These are phyloP conservation scores for Phycomyces blakesleeanus DNA, from an alignment of 192 early-diverging fungal genomes.

Conservation along the genomic window DNA sequence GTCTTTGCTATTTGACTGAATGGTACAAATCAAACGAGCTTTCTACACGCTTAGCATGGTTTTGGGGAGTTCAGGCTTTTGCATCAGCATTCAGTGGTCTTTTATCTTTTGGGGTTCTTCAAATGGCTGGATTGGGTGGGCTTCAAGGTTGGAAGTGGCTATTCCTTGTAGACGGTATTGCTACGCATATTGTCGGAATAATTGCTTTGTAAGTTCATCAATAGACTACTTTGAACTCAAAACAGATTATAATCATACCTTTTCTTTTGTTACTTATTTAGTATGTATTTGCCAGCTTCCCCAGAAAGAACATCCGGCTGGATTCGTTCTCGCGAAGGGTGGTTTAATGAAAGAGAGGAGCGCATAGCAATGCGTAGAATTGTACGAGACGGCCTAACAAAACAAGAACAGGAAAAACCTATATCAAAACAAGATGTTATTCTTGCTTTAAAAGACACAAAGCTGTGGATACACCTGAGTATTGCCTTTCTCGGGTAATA, in stretches of 20 bases:
- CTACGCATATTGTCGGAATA: constrained; percentile 48
- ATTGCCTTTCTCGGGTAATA: constrained; percentile 16
- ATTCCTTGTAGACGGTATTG: constrained; percentile 59
- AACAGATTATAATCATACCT: background rate
- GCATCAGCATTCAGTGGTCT: constrained; percentile 51
- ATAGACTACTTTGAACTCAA: too few relatives aligned
- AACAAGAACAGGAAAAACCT: constrained; percentile 34
- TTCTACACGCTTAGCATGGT: constrained; percentile 47
- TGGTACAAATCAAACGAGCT: constrained; percentile 51
- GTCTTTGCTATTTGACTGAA: constrained; percentile 40
- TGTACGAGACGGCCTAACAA: constrained; percentile 52
- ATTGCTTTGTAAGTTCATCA: constrained; percentile 34
- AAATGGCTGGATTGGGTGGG: constrained; percentile 46
- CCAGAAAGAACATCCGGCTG: constrained; percentile 29
- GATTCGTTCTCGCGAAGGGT: constrained; percentile 29
- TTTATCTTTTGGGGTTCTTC: constrained; percentile 54
- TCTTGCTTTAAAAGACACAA: constrained; percentile 8
- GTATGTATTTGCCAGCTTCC: constrained; percentile 48
- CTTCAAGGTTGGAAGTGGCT: constrained; percentile 63
- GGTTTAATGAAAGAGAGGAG: constrained; percentile 46
- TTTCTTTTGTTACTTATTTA: background rate
- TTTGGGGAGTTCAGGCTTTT: constrained; percentile 46
- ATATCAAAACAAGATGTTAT: constrained; percentile 7
- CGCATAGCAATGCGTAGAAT: constrained; percentile 53
- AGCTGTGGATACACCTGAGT: constrained; percentile 16